These are phyloP conservation scores for Trametes elegans DNA, from an alignment of 768 basidiomycete species.

Conservation along the genomic window DNA sequence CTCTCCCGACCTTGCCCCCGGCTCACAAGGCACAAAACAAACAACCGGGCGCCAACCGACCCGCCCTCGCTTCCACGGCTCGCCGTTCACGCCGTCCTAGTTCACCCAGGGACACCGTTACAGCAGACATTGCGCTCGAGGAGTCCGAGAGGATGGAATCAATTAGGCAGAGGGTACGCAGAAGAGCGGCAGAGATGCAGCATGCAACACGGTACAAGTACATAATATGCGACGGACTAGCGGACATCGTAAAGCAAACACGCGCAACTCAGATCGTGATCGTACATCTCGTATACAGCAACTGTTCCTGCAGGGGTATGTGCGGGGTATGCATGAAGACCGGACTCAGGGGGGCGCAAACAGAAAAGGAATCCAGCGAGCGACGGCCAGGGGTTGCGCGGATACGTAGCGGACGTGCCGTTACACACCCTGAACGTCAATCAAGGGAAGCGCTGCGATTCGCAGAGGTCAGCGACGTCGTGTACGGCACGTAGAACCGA, in stretches of 20 bases:
- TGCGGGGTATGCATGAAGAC: background rate
- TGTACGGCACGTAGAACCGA: background rate
- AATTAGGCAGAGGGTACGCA: background rate
- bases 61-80: background rate
- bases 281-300: background rate
- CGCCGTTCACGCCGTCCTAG: background rate
- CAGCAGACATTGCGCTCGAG: background rate
- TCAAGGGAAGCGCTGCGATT: too few relatives aligned
- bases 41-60: constrained; percentile 8
- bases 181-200: background rate
- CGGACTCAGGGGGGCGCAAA: too few relatives aligned
- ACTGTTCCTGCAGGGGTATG: background rate
- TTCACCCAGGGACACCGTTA: background rate
- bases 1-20: too few relatives aligned
- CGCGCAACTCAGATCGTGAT: background rate
- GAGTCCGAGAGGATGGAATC: background rate
- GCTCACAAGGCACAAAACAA: constrained; percentile 11
- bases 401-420: too few relatives aligned
- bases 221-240: background rate
- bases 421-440: too few relatives aligned
- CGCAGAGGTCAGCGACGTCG: background rate
- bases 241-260: background rate
- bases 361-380: too few relatives aligned
- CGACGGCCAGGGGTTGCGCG: too few relatives aligned
- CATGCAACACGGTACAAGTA: background rate